Evolutionary conservation across 768 basidiomycete genomes (phyloP).

Genomic region (Pisolithus orientalis): DNA sequence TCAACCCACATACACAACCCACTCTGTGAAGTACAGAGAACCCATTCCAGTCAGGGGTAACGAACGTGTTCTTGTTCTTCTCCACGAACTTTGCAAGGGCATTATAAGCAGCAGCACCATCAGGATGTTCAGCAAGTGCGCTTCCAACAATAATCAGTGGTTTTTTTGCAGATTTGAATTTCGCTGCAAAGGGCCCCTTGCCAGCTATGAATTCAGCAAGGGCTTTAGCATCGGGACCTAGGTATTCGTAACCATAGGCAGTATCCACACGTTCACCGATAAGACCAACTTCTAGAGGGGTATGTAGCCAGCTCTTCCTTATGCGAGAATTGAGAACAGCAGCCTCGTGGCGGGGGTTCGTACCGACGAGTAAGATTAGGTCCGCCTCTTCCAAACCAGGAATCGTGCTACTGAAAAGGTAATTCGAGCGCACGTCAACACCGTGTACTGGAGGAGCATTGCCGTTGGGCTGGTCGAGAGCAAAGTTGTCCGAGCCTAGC

Average conservation of each 20-base stretch:
- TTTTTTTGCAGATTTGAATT: constrained; percentile 84
- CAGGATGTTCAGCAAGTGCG: constrained; percentile 76
- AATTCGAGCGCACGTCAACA: constrained; percentile 91
- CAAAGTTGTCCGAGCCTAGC: constrained; percentile 91
- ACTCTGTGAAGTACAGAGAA: constrained; percentile 91
- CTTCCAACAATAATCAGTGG: constrained; percentile 94
- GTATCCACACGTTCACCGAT: constrained; percentile 90
- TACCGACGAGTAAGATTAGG: constrained; percentile 88
- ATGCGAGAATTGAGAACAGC: constrained; percentile 96
- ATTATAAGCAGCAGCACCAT: constrained; percentile 73
- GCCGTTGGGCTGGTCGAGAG: constrained; percentile 70
- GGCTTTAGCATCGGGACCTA: constrained; percentile 72
- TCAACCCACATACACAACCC: constrained; percentile 22
- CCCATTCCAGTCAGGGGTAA: constrained; percentile 93
- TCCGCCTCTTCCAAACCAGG: constrained; percentile 89
- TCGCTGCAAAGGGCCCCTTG: constrained; percentile 73
- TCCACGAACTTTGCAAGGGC: constrained; percentile 76
- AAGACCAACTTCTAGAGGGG: constrained; percentile 77
- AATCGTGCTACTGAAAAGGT: constrained; percentile 92
- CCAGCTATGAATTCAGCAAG: constrained; percentile 73
- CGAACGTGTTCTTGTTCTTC: constrained; percentile 62
- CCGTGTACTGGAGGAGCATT: constrained; percentile 66
- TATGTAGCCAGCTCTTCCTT: constrained; percentile 89
- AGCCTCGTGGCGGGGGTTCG: constrained; percentile 95
- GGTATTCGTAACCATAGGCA: constrained; percentile 88